These are phyloP conservation scores for Aspergillus conjunctus DNA, from an alignment of 495 filamentous ascomycete genomes.

Conservation along the genomic window DNA sequence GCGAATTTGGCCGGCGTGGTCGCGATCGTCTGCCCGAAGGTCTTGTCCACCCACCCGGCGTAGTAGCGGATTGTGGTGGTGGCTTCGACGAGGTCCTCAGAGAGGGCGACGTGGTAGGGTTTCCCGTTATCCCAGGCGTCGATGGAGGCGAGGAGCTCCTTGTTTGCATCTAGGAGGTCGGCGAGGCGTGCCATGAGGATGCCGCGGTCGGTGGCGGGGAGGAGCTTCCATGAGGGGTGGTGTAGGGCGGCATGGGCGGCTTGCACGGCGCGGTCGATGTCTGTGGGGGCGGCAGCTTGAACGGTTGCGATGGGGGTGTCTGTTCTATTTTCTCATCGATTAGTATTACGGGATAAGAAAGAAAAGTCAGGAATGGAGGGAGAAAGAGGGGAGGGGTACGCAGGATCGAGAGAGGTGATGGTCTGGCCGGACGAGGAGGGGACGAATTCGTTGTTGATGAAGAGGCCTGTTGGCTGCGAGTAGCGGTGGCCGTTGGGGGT, in stretches of 20 bases:
- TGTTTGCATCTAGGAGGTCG: conserved; percentile 68
- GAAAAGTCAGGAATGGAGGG: conserved; percentile 70
- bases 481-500: conserved; percentile 88
- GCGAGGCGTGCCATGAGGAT: conserved; percentile 74
- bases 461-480: conserved; percentile 78
- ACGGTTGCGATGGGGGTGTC: conserved; percentile 83
- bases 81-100: conserved; percentile 73
- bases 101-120: conserved; percentile 71
- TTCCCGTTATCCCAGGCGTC: conserved; percentile 95
- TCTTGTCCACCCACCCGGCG: conserved; percentile 89
- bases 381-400: conserved; percentile 33
- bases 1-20: conserved; percentile 77
- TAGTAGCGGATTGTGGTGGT: conserved; percentile 77
- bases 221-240: conserved; percentile 73
- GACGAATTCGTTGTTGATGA: conserved; percentile 95
- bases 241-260: conserved; percentile 82
- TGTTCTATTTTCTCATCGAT: conserved; percentile 57
- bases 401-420: conserved; percentile 76
- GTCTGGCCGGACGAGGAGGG: conserved; percentile 69
- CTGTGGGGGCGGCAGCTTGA: conserved; percentile 73
- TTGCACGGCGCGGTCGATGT: conserved; percentile 81
- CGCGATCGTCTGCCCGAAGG: conserved; percentile 85
- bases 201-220: conserved; percentile 74
- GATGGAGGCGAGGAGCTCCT: conserved; percentile 78
- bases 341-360: background rate